phyloP scores from a whole-genome alignment of 192 early-diverging fungal genomes.

The Geranomyces michiganensis region DNA sequence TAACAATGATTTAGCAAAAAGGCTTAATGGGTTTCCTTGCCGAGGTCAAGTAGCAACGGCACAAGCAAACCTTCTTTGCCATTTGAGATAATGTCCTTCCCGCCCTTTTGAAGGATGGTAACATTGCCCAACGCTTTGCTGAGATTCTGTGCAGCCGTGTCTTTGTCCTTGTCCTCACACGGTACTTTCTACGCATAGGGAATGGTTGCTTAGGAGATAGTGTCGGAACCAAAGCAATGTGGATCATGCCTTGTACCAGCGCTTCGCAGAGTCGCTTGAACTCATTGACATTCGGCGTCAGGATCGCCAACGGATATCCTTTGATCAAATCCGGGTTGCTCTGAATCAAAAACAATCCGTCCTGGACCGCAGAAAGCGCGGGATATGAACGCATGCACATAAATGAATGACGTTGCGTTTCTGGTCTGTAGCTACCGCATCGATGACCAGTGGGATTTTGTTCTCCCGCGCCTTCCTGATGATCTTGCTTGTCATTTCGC shows the following conservation, averaged over 20 bases:
- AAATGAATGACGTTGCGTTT: no score
- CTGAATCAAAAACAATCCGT: constrained; percentile 80
- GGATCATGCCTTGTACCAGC: constrained; percentile 22
- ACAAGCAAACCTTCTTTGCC: constrained; percentile 58
- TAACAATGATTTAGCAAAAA: background rate
- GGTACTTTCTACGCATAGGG: constrained; percentile 9
- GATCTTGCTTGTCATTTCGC: constrained; percentile 63
- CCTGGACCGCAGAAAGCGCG: constrained; percentile 45
- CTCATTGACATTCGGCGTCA: constrained; percentile 91
- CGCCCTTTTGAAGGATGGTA: constrained; percentile 81
- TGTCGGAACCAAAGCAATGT: no score
- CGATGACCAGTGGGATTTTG: constrained; percentile 78
- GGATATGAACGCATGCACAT: background rate
- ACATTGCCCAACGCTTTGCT: constrained; percentile 75
- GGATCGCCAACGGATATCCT: constrained; percentile 71
- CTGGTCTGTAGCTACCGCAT: constrained; percentile 69
- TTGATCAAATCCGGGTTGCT: constrained; percentile 69
- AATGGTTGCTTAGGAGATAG: no score
- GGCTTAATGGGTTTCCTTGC: background rate
- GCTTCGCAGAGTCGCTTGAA: constrained; percentile 75
- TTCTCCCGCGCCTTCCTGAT: constrained; percentile 68
- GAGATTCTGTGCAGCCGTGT: constrained; percentile 49
- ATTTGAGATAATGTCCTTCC: constrained; percentile 74
- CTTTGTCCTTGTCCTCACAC: constrained; percentile 33
- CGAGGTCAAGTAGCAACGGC: no score